Evolutionary conservation across 495 filamentous ascomycete species (phyloP), one percentile per base, ranked within the genome.

Genomic region (Rhizodiscina lignyota): DNA sequence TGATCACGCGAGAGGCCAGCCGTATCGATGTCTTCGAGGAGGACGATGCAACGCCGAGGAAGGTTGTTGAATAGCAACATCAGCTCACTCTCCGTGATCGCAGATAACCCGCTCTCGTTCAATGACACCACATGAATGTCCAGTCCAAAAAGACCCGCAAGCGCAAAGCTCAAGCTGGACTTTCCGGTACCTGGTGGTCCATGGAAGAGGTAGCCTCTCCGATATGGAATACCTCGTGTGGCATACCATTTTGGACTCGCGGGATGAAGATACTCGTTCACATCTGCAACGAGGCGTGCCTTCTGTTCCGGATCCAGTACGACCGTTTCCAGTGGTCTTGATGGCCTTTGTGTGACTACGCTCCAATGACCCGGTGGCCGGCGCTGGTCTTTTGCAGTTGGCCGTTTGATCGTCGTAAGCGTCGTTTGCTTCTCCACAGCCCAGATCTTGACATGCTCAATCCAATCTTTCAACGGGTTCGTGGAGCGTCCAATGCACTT

Each of bases 241-340:
- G 77, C 71, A 43, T 89, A 89, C 84, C 83, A 93, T 11, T 53
- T 50, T 32, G 53, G 54, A 1, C 77, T 85, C 1, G 64, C 60
- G 0, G 79, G 75, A 38, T 83, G 74, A 4, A 94, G 59, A 45
- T 87, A 94, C 45, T 93, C 84, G 53, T 84, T 83, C 51, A 93
- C 81, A 52, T 94, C 87, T 12, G 63, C 54, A 21, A 91, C 54
- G 15, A 94, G 66, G 18, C 60, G 64, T 6, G 71, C 51, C 58
- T 93, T 94, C 52, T 83, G 71, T 21, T 60, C 50, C 18, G 68
- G 62, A 40, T 92, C 86, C 12, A 94, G 60, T 2, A 89, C 74
- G 0, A 94, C 86, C 0, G 86, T 93, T 16, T 24, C 21, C 8
- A 35, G 8, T 10, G 17, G 17, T 8, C 33, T 16, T 10, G 17